A percentile compares a stretch with the other conserved stretches of the same genome.
Evolutionary conservation across 2,329 filamentous ascomycete species (phyloP).

Genomic region (Penicillium sp.): DNA sequence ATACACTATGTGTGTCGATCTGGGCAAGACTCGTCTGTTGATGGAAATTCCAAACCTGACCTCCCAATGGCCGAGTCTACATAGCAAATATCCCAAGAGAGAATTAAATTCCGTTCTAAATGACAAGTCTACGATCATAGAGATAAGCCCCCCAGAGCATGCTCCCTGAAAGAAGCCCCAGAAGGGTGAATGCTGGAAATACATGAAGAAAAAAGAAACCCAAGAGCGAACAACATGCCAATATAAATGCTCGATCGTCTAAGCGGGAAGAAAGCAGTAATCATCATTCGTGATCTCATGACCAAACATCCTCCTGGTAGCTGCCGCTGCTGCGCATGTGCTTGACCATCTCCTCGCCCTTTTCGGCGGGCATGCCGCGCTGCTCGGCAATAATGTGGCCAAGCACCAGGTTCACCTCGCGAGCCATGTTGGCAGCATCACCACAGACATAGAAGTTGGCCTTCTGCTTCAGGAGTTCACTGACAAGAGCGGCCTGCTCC

Average conservation of each 20-base stretch:
- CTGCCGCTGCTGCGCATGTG: constrained; percentile 92
- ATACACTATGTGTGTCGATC: too few species aligned
- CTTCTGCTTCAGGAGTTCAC: constrained; percentile 78
- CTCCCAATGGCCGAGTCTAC: too few species aligned
- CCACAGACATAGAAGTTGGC: constrained; percentile 98
- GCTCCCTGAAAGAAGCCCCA: not conserved
- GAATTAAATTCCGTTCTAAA: constrained; percentile 11
- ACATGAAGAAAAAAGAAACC: constrained; percentile 10
- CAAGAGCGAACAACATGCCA: constrained; percentile 11
- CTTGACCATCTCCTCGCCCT: constrained; percentile 96
- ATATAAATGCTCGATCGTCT: constrained; percentile 31
- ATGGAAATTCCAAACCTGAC: too few species aligned
- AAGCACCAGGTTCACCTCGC: constrained; percentile 86
- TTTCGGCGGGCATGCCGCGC: constrained; percentile 76
- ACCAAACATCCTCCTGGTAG: constrained; percentile 85
- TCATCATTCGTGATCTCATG: constrained; percentile 42
- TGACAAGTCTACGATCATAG: constrained; percentile 16
- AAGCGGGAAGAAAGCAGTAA: constrained; percentile 20
- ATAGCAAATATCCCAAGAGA: not conserved
- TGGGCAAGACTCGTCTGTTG: too few species aligned
- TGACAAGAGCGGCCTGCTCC: constrained; percentile 80
- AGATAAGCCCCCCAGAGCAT: not conserved
- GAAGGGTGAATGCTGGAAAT: constrained; percentile 10
- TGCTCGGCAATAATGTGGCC: constrained; percentile 84
- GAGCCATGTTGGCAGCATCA: constrained; percentile 95